Evolutionary conservation across 2,329 filamentous ascomycete genomes (phyloP).

Genomic region (Myriosclerotinia curreyana): DNA sequence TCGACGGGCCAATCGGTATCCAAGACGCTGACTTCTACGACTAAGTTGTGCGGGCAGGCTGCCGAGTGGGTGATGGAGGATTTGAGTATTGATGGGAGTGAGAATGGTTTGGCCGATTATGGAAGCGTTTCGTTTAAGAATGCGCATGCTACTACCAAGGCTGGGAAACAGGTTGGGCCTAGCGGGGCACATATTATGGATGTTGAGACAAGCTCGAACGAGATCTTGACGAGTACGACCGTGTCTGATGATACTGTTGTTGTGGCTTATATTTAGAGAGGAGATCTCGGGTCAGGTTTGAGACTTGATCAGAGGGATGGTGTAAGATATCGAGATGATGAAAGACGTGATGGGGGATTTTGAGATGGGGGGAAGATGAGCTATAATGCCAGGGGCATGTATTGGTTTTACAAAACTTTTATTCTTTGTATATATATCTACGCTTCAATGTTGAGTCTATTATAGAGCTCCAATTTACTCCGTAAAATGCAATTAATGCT

Average conservation of each 20-base stretch:
- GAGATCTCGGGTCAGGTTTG: background rate
- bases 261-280: slow-evolving; percentile 2
- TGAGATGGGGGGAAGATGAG: background rate
- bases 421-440: background rate
- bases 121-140: slow-evolving; percentile 45
- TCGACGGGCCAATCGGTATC: slow-evolving; percentile 45
- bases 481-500: background rate
- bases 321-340: background rate
- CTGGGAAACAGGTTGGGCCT: background rate
- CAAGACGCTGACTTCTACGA: slow-evolving; percentile 41
- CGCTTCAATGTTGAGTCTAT: slow-evolving; percentile 1
- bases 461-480: background rate
- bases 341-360: background rate
- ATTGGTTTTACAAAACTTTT: background rate
- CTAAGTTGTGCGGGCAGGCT: slow-evolving; percentile 44
- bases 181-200: background rate
- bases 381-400: background rate
- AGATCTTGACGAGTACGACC: background rate
- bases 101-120: slow-evolving; percentile 48
- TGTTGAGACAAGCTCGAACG: background rate
- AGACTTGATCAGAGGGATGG: too few species aligned
- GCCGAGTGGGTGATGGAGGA: slow-evolving; percentile 53
- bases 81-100: slow-evolving; percentile 40
- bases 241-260: background rate
- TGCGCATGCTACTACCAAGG: background rate